Percentiles rank a stretch among this genome's conserved stretches.
Conservation (phyloP, 2,329 filamentous ascomycete species). For the Penicillium concentricum region DNA sequence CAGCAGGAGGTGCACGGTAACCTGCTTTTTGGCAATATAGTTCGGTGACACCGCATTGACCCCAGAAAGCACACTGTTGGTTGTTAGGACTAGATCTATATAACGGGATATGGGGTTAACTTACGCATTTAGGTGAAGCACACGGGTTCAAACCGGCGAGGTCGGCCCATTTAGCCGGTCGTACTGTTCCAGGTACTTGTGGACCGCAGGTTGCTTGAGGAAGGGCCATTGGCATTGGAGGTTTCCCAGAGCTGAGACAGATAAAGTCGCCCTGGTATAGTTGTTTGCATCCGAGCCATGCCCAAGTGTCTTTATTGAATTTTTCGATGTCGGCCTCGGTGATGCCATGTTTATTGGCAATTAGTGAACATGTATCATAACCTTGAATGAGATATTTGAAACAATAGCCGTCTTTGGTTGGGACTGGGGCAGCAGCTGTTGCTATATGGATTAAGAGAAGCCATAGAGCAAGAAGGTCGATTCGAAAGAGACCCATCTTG, state of each 20-base stretch:
- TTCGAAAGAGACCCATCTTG: neutral
- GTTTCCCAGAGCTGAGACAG: conserved; percentile 43
- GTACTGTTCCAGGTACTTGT: conserved; percentile 38
- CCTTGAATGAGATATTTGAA: conserved; percentile 32
- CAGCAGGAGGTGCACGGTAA: neutral
- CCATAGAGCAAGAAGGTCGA: neutral
- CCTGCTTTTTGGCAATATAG: neutral
- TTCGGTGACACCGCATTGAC: neutral
- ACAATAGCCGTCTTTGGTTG: neutral
- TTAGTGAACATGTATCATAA: conserved; percentile 35
- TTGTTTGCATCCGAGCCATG: conserved; percentile 42
- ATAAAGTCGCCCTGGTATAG: conserved; percentile 35
- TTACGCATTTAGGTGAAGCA: neutral
- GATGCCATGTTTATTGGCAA: conserved; percentile 30
- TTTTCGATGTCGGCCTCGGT: conserved; percentile 38
- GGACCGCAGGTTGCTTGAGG: conserved; percentile 49
- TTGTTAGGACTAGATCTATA: neutral
- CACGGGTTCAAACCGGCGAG: conserved; percentile 1
- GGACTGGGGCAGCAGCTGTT: neutral
- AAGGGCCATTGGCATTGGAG: conserved; percentile 42
- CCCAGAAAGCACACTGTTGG: conserved; percentile 1
- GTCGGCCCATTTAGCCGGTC: neutral
- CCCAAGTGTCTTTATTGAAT: conserved; percentile 49
- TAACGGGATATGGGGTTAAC: neutral
- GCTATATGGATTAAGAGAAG: neutral